Evolutionary conservation across 2,329 filamentous ascomycete genomes (phyloP).

Genomic region (Nemania abortiva): DNA sequence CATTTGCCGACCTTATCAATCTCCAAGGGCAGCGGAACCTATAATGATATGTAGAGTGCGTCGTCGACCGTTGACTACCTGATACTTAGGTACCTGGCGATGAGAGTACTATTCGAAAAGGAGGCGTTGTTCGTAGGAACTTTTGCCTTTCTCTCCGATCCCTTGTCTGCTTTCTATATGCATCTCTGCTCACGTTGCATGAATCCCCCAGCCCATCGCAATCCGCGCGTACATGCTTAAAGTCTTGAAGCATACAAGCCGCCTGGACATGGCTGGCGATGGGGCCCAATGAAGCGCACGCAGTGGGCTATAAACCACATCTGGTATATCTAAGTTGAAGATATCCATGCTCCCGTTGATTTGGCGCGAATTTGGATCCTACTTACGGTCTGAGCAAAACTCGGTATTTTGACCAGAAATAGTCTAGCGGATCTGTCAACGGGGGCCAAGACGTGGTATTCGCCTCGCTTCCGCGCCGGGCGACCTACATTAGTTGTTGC

Average conservation of each 20-base stretch:
- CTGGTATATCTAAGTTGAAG: not conserved
- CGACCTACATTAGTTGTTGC: constrained; percentile 8
- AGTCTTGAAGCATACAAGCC: not conserved
- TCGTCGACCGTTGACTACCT: not conserved
- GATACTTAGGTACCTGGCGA: too few species aligned
- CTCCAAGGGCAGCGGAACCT: not conserved
- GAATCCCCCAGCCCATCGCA: not conserved
- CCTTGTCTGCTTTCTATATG: not conserved
- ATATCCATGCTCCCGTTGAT: constrained; percentile 1
- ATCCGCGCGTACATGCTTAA: not conserved
- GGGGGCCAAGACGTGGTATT: constrained; percentile 35
- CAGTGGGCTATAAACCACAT: not conserved
- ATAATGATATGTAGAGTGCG: not conserved
- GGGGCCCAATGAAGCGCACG: constrained; percentile 5
- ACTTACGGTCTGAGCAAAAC: not conserved
- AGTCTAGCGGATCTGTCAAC: constrained; percentile 45
- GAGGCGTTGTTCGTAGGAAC: not conserved
- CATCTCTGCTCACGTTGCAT: constrained; percentile 9
- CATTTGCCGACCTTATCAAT: not conserved
- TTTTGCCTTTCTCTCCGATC: not conserved
- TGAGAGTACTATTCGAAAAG: not conserved
- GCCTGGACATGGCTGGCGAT: constrained; percentile 1
- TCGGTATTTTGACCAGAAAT: constrained; percentile 47
- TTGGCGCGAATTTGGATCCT: constrained; percentile 20
- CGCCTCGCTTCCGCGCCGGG: constrained; percentile 22